Percentiles rank a stretch among this genome's conserved stretches.
phyloP scores from a whole-genome alignment of 257 asterid species.

The Plectranthus barbatus region DNA sequence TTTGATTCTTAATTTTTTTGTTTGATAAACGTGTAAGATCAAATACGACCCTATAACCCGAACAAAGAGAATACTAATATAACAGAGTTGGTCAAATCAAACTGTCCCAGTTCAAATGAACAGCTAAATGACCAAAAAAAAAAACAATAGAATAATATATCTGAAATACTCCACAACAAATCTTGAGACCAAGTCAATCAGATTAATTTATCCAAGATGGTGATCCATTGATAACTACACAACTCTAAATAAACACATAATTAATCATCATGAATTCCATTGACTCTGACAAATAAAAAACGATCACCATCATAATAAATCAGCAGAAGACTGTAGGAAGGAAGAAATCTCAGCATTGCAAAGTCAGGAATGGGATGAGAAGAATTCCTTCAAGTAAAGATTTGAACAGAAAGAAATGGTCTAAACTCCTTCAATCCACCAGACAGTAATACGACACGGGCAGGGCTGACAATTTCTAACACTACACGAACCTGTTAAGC shows the following conservation, averaged over 20 bases:
- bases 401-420: not conserved
- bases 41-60: no score
- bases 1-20: no score
- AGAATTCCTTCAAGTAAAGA: not conserved
- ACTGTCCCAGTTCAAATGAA: no score
- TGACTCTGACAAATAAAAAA: not conserved
- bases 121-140: no score
- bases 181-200: not conserved
- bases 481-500: not conserved
- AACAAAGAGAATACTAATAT: no score
- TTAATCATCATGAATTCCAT: not conserved
- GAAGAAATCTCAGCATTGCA: not conserved
- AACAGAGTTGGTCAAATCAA: no score
- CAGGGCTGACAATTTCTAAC: no score
- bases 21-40: no score
- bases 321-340: constrained; percentile 5
- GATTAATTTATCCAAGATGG: not conserved
- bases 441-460: no score
- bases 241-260: not conserved
- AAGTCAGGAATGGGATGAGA: not conserved
- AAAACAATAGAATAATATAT: no score
- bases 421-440: no score
- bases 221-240: not conserved
- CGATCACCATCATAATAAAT: constrained; percentile 13
- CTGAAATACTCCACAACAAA: not conserved